Base-by-base conservation (phyloP, 257 asterid genomes). In the Hygrophila difformis region DNA sequence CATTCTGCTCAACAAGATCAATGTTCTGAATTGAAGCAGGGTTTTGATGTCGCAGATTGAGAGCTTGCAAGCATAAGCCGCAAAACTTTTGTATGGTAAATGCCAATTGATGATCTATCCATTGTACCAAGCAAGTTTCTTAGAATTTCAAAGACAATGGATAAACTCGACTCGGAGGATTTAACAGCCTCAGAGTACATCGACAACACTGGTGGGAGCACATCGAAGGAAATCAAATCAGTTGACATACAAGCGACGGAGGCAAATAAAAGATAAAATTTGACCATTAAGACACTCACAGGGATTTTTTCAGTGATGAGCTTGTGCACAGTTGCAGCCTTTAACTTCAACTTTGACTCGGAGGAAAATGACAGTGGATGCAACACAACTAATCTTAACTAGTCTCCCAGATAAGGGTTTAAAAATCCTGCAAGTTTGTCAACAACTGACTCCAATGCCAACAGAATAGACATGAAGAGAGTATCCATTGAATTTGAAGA, bases 61-160 rank as follows among this genome's bases (percentile, higher is more conserved):
- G 98, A 53, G 93, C 96, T 57, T 64, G 71, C 69, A 89, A 67
- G 70, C 98, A 84, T 60, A 79, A 55, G 62, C 82, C 93, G 18
- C n/a, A 85, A 89, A 20, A 89, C 66, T 61, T 69, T 84, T 17
- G 70, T 84, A 68, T 85, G 85, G 63, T 85, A 75, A 41, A 75
- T 75, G 56, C 64, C 67, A 50, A 77, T 39, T 9, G 94, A 69
- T 59, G 93, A 65, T 73, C 72, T 89, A 61, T 82, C 92, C 98
- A 85, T 82, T 45, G 82, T 58, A 67, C 63, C 51, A 56, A 78
- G 74, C 71, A 85, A 64, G 66, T 66, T 67, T 18, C 67, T 78
- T 11, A 89, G 73, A 88, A 89, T 79, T 63, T 77, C 87, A 65
- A 85, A 85, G 44, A 69, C 43, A 66, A 55, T 35, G 20, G 93